Base-by-base conservation (phyloP, 192 early-diverging fungal species). In the Phlyctochytrium planicorne region DNA sequence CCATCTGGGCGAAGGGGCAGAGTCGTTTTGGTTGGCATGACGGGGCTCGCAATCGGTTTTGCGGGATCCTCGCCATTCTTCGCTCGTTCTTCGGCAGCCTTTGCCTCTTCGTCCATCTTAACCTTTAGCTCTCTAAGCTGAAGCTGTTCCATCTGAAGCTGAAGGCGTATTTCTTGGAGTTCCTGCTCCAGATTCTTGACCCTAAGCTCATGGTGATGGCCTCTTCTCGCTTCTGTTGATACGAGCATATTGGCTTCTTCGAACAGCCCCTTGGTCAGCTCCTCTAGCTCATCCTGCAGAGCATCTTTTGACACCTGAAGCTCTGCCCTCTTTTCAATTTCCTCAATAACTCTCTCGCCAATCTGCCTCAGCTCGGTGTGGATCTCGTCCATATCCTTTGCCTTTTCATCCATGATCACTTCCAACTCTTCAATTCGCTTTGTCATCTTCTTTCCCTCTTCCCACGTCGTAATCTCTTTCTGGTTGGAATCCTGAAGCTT, bases 201-300 rank as follows among this genome's bases (percentile, higher is more conserved):
- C 69, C 81, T 35, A 81, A 60, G 59, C 83, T 81, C 35, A 78
- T 78, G 70, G 6, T 53, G 40, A 34, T 70, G 53, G 10, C 59
- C 52, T n/a, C 72, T 70, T 37, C 76, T 59, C 40, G 68, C 37
- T 34, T 78, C 50, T 37, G 77, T 59, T 35, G 70, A 62, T 34
- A 61, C 29, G 88, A 98, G 88, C 0, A 82, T 86, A 63, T 99
- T 97, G 0, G 97, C 97, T 71, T 98, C 93, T 65, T 96, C 93
- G 76, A 99, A 96, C 20, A 99, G 74, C 36, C 85, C 83, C 34
- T 88, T 83, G n/a, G 91, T 95, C 35, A 99, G 77, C 33, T 98
- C 95, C 67, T 98, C 97, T 24, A 99, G 80, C 76, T 99, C 97
- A n/a, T 87, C 88, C 74, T 98, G 93, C 1, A 99, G 88, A 40